Evolutionary conservation across 2,329 filamentous ascomycete species (phyloP).

Genomic region (Bipolaris gigantea): DNA sequence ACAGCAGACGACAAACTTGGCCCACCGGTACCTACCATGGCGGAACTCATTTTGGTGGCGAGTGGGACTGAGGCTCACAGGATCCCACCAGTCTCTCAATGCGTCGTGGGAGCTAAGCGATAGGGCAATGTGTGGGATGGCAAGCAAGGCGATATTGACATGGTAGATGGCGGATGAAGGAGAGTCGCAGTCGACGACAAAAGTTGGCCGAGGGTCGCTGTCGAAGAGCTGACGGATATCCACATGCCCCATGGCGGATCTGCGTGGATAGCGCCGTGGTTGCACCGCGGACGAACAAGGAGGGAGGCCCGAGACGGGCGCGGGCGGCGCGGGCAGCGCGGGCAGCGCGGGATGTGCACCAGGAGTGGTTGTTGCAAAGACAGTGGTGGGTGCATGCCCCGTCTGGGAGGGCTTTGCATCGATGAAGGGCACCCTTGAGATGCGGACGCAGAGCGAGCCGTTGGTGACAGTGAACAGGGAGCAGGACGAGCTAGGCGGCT

Average conservation of each 20-base stretch:
- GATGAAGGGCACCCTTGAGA: background rate
- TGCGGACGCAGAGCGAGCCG: background rate
- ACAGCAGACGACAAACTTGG: slow-evolving; percentile 8
- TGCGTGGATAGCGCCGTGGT: slow-evolving; percentile 5
- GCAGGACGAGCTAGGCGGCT: background rate
- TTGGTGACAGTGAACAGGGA: background rate
- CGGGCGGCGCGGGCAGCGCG: background rate
- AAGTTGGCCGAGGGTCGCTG: slow-evolving; percentile 17
- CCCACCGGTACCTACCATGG: slow-evolving; percentile 15
- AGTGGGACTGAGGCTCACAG: slow-evolving; percentile 5
- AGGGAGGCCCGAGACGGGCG: background rate
- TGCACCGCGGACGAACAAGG: background rate
- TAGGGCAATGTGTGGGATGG: slow-evolving; percentile 5
- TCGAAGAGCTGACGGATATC: slow-evolving; percentile 16
- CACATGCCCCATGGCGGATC: slow-evolving; percentile 12
- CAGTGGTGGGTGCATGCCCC: background rate
- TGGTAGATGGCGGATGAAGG: slow-evolving; percentile 6
- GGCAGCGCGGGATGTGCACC: slow-evolving; percentile 1
- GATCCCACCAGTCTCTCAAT: slow-evolving; percentile 20
- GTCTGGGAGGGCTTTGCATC: background rate
- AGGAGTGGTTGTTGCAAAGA: background rate
- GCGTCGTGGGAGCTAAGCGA: slow-evolving; percentile 9
- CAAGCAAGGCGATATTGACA: slow-evolving; percentile 15
- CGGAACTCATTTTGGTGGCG: slow-evolving; percentile 9
- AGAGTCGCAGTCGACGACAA: slow-evolving; percentile 14